These are phyloP conservation scores for Agaricus blazei DNA, from an alignment of 768 basidiomycete genomes.

Conservation along the genomic window DNA sequence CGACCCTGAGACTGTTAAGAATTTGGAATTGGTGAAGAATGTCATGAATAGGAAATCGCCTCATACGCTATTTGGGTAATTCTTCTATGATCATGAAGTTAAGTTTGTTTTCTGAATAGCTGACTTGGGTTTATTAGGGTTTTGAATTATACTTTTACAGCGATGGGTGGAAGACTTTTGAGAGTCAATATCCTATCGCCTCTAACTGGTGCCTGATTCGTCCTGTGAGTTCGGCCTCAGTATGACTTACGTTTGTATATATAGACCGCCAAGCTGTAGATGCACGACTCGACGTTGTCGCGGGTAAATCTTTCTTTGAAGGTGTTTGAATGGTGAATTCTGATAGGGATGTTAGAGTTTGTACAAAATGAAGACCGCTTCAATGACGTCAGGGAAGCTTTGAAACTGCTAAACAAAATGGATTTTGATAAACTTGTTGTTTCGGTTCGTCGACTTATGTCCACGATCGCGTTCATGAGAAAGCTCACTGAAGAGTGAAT, in stretches of 20 bases:
- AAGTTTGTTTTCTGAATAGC: neutral
- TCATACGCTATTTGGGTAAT: conserved; percentile 79
- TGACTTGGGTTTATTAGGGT: conserved; percentile 33
- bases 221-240: neutral
- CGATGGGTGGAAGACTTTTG: conserved; percentile 83
- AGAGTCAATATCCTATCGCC: conserved; percentile 81
- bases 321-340: neutral
- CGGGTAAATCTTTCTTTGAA: conserved; percentile 40
- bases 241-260: neutral
- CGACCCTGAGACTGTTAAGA: conserved; percentile 82
- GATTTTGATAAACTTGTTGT: conserved; percentile 88
- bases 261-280: conserved; percentile 63
- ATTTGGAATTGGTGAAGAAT: conserved; percentile 87
- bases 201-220: conserved; percentile 48
- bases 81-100: neutral
- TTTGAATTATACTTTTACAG: conserved; percentile 79
- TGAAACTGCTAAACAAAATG: conserved; percentile 69
- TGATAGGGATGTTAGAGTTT: conserved; percentile 44
- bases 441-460: conserved; percentile 35
- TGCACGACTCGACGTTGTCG: conserved; percentile 81
- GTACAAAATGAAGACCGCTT: conserved; percentile 73
- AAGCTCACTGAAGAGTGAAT: neutral
- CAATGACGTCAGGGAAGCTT: conserved; percentile 58
- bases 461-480: neutral
- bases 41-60: conserved; percentile 57